Evolutionary conservation across 2,329 filamentous ascomycete species (phyloP).

Genomic region (Cucurbitaria berberidis): DNA sequence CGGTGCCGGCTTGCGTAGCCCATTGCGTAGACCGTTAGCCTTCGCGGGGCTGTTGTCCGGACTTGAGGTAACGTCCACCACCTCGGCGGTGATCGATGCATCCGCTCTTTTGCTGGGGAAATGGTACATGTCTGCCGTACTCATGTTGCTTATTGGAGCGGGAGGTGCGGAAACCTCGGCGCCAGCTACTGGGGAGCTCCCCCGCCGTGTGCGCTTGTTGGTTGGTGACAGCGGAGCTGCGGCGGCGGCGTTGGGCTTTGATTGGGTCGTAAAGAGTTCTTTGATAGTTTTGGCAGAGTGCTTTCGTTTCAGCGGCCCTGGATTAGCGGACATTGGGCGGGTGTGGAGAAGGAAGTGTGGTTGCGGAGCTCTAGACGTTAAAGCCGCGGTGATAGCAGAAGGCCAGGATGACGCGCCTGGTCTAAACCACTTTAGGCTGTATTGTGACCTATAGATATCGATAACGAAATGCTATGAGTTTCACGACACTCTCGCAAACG

Average conservation of each 20-base stretch:
- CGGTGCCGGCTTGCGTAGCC: conserved; percentile 58
- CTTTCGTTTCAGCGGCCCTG: conserved; percentile 46
- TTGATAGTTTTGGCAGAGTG: conserved; percentile 44
- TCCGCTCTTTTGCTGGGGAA: conserved; percentile 40
- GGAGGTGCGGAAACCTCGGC: conserved; percentile 17
- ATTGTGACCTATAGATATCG: conserved; percentile 18
- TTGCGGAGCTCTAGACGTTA: conserved; percentile 23
- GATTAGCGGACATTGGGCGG: conserved; percentile 42
- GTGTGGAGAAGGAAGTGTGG: conserved; percentile 14
- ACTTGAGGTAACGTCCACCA: conserved; percentile 41
- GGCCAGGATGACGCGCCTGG: conserved; percentile 37
- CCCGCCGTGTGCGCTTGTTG: conserved; percentile 40
- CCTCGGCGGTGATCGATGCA: conserved; percentile 20
- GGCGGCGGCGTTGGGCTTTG: conserved; percentile 37
- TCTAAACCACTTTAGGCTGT: conserved; percentile 16
- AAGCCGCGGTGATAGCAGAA: conserved; percentile 25
- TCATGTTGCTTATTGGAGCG: conserved; percentile 28
- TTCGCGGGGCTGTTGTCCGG: conserved; percentile 53
- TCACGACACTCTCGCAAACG: neutral
- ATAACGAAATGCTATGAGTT: conserved; percentile 4
- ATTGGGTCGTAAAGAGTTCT: conserved; percentile 45
- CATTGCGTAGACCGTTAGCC: conserved; percentile 45
- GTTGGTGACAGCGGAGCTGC: conserved; percentile 37
- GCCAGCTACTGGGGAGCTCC: conserved; percentile 24
- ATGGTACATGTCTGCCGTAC: conserved; percentile 44